phyloP scores from a whole-genome alignment of 768 basidiomycete genomes.

The Tephrocybe sp. region DNA sequence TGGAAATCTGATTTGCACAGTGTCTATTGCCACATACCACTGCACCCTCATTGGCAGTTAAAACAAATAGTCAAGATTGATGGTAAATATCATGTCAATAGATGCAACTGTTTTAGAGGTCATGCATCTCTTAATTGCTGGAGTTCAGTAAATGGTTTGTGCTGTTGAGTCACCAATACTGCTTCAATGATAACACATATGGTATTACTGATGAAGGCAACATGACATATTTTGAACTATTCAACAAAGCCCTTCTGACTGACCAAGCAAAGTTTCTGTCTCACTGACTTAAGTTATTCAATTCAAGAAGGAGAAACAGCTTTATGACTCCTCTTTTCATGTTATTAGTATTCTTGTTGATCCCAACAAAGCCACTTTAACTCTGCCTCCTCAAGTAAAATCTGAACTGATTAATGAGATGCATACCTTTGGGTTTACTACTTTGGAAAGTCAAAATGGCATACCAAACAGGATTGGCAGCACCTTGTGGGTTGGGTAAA shows the following conservation, averaged over 20 bases:
- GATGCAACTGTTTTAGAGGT: constrained; percentile 24
- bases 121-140: constrained; percentile 21
- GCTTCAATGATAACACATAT: no score
- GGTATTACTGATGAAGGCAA: no score
- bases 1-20: constrained; percentile 33
- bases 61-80: constrained; percentile 33
- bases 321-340: neutral
- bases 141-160: constrained; percentile 4
- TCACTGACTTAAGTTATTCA: constrained; percentile 16
- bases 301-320: neutral
- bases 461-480: constrained; percentile 17
- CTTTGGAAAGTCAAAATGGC: neutral
- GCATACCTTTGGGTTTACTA: neutral
- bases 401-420: neutral
- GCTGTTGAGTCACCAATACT: no score
- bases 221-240: neutral
- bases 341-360: constrained; percentile 13
- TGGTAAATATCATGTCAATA: constrained; percentile 21
- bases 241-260: neutral
- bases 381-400: constrained; percentile 13
- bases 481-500: constrained; percentile 36
- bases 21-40: no score
- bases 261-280: neutral
- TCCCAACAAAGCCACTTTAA: constrained; percentile 18
- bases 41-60: constrained; percentile 41